Evolutionary conservation across 805 yeast genomes (phyloP).

Genomic region (Debaryomyces tyrocola): DNA sequence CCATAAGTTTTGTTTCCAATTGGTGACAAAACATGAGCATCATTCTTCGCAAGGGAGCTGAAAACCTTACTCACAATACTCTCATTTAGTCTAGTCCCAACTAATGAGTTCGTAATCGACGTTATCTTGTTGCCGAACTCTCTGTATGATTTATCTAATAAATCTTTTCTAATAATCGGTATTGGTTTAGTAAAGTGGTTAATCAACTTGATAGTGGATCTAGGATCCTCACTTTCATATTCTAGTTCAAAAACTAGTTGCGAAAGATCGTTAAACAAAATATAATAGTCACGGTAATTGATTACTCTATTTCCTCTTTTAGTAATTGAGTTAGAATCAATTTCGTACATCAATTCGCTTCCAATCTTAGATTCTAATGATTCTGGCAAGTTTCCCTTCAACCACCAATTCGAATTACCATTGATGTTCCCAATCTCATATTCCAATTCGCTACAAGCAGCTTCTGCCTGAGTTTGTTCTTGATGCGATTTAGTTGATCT

Average conservation of each 20-base stretch:
- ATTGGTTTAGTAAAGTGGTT: conserved; percentile 34
- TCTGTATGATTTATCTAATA: conserved; percentile 49
- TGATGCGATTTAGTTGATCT: conserved; percentile 11
- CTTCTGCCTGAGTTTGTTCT: conserved; percentile 31
- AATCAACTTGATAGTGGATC: conserved; percentile 41
- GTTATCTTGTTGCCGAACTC: conserved; percentile 54
- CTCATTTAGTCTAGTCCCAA: conserved; percentile 31
- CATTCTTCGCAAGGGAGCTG: conserved; percentile 9
- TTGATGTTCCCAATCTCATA: conserved; percentile 29
- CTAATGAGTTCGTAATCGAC: conserved; percentile 25
- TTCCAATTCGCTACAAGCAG: conserved; percentile 22
- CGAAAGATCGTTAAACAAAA: conserved; percentile 71
- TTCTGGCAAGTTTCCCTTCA: conserved; percentile 57
- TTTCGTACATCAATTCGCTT: conserved; percentile 59
- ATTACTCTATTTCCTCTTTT: conserved; percentile 58
- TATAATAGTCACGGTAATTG: conserved; percentile 62
- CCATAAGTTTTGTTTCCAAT: conserved; percentile 75
- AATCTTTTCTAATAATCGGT: conserved; percentile 46
- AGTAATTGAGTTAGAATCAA: conserved; percentile 53
- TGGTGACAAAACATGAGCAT: conserved; percentile 42
- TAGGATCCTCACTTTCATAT: conserved; percentile 56
- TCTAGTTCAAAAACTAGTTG: conserved; percentile 60
- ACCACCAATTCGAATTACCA: conserved; percentile 63
- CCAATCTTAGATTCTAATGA: conserved; percentile 40
- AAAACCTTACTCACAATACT: conserved; percentile 26